Base-by-base conservation (phyloP, 2,329 filamentous ascomycete genomes). In the Teratosphaeria gauchensis region DNA sequence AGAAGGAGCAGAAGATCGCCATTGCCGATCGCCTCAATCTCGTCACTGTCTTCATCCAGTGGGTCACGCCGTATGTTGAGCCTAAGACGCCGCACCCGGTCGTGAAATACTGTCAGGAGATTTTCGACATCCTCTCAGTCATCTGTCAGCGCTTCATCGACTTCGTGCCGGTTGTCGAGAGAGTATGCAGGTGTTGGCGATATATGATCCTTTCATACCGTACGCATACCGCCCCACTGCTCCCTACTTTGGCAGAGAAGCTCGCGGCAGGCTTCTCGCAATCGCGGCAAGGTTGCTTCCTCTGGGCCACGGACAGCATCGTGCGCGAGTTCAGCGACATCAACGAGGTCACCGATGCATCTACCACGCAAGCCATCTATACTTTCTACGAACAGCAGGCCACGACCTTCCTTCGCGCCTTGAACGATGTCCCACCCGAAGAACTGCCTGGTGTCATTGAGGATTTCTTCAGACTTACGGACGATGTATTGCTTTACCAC, bases 221-320 rank as follows among this genome's bases (percentile, higher is more conserved):
- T 64, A 94, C 88, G 1, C 88, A 88, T 55, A 95, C 95, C 79
- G 84, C 88, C 14, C 91, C 92, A 28, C 77, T 99, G 53, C 81
- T 99, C 52, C 88, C 89, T 0, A 82, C 85, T 21, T 85, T 99
- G 75, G 95, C 94, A 19, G 89, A 92, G 66, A 95, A 92, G 74
- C 82, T 99, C 59, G 90, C 90, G 1, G 82, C 81, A 63, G 92
- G 92, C 4, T 99, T 99, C 72, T 82, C 88, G 58, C 82, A 83
- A 19, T 96, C 92, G 11, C 84, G 86, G 61, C 92, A 99, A 74
- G 94, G 94, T 12, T 96, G 92, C 72, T 99, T 99, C 80, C 80
- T 99, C n/a, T 99, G 94, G 94, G 92, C 94, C 1, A 96, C 92
- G 1, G 89, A 92, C 64, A 90, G 92, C 8, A 95, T 99, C 62